Evolutionary conservation across 352 stramenopile species (phyloP), one percentile per base, ranked within the genome.

Genomic region (Pythium biforme): DNA sequence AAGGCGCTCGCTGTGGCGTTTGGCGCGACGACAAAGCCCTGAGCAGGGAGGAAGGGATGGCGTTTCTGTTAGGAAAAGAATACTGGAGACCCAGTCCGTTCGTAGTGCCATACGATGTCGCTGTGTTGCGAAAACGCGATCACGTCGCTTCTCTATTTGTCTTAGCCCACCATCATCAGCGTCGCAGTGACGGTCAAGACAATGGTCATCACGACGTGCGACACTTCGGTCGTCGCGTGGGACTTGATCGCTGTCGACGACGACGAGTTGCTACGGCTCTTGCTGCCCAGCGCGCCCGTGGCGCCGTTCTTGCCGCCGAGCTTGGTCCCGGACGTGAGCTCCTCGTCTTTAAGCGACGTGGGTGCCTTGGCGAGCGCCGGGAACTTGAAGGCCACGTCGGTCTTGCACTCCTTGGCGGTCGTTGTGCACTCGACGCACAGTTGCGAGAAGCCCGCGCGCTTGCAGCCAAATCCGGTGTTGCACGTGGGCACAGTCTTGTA

Each of bases 1-100:
- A 97, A 97, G 76, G 59, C 88, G 61, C 73, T 97, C 19, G 74
- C 77, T 8, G 31, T 33, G 25, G 8, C 59, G 37, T 79, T 88
- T 46, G 50, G 25, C 29, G 49, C 5, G n/a, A 20, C 46, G 10
- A 29, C 33, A 8, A 19, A 50, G 29, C 22, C 2, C 29, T 6
- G n/a, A n/a, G n/a, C n/a, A n/a, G n/a, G n/a, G 2, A 27, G 22
- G 43, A 26, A 50, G 17, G 17, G 10, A 26, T 50, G 39, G 39
- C n/a, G n/a, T n/a, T n/a, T n/a, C n/a, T n/a, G n/a, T n/a, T n/a
- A n/a, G n/a, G n/a, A n/a, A n/a, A n/a, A n/a, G n/a, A n/a, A n/a
- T n/a, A n/a, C n/a, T n/a, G n/a, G n/a, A n/a, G n/a, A n/a, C n/a
- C n/a, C n/a, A n/a, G n/a, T n/a, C n/a, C n/a, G n/a, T n/a, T n/a